Percentiles rank a stretch among this genome's conserved stretches.
phyloP scores from a whole-genome alignment of 257 asterid species.

The Solanum chmielewskii region DNA sequence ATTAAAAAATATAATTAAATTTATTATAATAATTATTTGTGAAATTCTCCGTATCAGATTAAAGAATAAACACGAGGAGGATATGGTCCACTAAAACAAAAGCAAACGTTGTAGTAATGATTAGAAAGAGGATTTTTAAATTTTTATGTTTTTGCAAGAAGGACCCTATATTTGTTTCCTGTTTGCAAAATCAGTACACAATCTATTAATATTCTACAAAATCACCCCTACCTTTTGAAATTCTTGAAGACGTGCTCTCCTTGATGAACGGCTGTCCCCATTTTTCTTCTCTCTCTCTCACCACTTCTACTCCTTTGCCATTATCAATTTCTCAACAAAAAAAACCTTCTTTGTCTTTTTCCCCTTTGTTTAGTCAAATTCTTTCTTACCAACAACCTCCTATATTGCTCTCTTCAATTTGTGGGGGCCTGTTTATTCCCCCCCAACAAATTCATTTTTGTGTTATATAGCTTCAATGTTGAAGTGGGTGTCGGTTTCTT shows the following conservation, averaged over 20 bases:
- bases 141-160: not conserved
- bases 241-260: conserved; percentile 1
- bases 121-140: conserved; percentile 21
- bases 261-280: not conserved
- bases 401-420: not conserved
- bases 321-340: not conserved
- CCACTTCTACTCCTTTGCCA: not conserved
- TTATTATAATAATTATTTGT: too few relatives aligned
- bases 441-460: conserved; percentile 13
- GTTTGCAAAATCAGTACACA: not conserved
- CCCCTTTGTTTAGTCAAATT: conserved; percentile 3
- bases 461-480: conserved; percentile 25
- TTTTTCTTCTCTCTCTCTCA: not conserved
- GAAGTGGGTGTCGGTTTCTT: conserved; percentile 16
- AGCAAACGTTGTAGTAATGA: conserved; percentile 27
- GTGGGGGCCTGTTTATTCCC: conserved; percentile 1
- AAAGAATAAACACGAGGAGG: not conserved
- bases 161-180: not conserved
- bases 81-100: conserved; percentile 30
- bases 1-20: too few relatives aligned
- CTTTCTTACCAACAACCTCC: not conserved
- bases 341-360: not conserved
- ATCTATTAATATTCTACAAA: not conserved
- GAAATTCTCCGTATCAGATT: not conserved
- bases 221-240: not conserved